Evolutionary conservation across 352 stramenopile species (phyloP), one percentile per base, ranked within the genome.

Genomic region (Phytophthora citrophthora): DNA sequence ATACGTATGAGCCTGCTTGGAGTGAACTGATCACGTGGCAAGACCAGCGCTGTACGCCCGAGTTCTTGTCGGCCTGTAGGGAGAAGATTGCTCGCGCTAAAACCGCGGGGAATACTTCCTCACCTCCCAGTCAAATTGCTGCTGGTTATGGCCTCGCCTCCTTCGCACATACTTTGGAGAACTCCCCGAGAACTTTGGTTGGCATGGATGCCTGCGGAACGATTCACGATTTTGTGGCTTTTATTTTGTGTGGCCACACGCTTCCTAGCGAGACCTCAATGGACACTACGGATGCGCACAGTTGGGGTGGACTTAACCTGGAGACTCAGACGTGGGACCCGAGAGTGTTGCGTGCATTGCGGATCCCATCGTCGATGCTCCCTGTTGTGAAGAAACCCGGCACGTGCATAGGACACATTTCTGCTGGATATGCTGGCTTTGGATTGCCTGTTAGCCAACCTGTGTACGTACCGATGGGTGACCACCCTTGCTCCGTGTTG

Each of bases 141-240:
- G 69, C 81, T 24, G 87, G 87, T 0, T 95, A 93, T 51, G 87
- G 84, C 1, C 56, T 95, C 8, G 85, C 85, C 11, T 87, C 84
- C 0, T 95, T 79, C 49, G 79, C 83, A 9, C 70, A 93, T 44
- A 79, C 75, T 9, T 41, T 93, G 36, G 49, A 71, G 32, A 56
- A 75, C 20, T 61, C 71, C 0, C 60, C 79, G 1, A 60, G 60
- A 2, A 58, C 56, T 2, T 55, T 95, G 0, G 54, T 76, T 12
- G 66, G 58, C 0, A 93, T 85, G 60, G 87, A 95, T 23, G 72
- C 76, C 5, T 95, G 84, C 38, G 87, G 87, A 16, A 95, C 85
- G 4, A 93, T 95, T 57, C 82, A 90, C 47, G 87, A 95, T 57
- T 72, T 95, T 3, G 60, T 95, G 2, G 77, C 79, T 44, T 94